Conservation (phyloP, 2,329 filamentous ascomycete species). For the Monilinia vaccinii-corymbosi region DNA sequence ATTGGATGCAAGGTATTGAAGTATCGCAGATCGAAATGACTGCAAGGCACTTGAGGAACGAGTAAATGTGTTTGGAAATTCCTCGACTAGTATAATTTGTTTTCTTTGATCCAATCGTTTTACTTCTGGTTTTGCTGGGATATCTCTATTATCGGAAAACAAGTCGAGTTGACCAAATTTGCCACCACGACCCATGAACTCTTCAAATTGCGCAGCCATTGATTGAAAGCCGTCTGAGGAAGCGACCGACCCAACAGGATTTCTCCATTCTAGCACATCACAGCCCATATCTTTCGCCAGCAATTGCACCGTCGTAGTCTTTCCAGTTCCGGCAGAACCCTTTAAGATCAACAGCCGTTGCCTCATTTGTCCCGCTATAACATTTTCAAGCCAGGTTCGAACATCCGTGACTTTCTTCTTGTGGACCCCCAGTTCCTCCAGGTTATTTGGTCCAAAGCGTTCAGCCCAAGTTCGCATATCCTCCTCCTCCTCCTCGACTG, state of each 20-base stretch:
- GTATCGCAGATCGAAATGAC: conserved; percentile 65
- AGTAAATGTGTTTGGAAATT: conserved; percentile 70
- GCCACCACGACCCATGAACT: conserved; percentile 76
- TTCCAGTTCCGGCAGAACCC: conserved; percentile 83
- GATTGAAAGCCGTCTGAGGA: conserved; percentile 57
- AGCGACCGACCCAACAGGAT: conserved; percentile 55
- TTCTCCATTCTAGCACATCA: conserved; percentile 83
- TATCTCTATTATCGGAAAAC: conserved; percentile 24
- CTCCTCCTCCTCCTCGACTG: conserved; percentile 40
- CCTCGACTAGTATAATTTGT: conserved; percentile 66
- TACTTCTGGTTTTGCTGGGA: conserved; percentile 25
- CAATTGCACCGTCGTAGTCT: conserved; percentile 77
- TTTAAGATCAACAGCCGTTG: conserved; percentile 78
- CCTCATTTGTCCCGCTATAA: conserved; percentile 53
- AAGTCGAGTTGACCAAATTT: conserved; percentile 65
- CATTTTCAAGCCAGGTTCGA: conserved; percentile 68
- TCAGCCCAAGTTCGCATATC: conserved; percentile 79
- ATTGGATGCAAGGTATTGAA: conserved; percentile 64
- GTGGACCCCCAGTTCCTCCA: conserved; percentile 86
- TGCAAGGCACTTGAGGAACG: conserved; percentile 54
- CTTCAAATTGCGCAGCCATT: conserved; percentile 74
- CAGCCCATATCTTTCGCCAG: conserved; percentile 70
- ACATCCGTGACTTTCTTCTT: conserved; percentile 91
- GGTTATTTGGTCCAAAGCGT: conserved; percentile 61
- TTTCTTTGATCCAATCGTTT: conserved; percentile 29